Evolutionary conservation across 1,284 basidiomycete genomes (phyloP), one percentile per base, ranked within the genome.

Genomic region (Boletus nobilissimus): DNA sequence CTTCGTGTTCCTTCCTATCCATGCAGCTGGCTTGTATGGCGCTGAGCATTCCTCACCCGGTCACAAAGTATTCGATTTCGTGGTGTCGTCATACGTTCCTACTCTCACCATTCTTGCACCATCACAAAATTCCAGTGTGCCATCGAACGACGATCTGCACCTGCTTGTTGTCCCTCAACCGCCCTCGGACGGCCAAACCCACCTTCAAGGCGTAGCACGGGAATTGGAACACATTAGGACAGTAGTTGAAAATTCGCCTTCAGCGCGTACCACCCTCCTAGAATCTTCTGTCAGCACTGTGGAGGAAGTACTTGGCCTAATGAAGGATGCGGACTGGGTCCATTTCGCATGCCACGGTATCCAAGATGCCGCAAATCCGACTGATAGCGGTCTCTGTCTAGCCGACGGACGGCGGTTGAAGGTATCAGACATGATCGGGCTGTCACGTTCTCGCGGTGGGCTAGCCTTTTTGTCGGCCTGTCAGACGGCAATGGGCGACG

Each of bases 381-480:
- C 16, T 10, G 36, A 70, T 6, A 78, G 68, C 32, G 77, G 76
- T 18, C 76, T 60, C 4, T 60, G 54, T 57, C 54, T 57, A 3
- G 54, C 54, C 8, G 8, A 57, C 6, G 16, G 19, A 26, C 66
- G 22, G 3, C 67, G 67, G 9, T 69, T 69, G 48, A 69, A 51
- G 9, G 14, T 69, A 13, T 36, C 34, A 4, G 68, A 69, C 36
- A 39, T 54, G 4, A 39, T 54, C 24, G 29, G 36, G 7, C 19
- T 69, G 48, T 69, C 48, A 4, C 68, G 68, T 39, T 22, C 68
- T 3, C 48, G 32, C 29, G 76, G 70, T 13, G 79, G 79, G 11
- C 73, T 79, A 14, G 78, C 73, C 6, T 80, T 79, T 64, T 67
- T 79, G 22, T 79, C 77, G 3, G 77, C 77, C 5, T 75, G 77